phyloP scores from a whole-genome alignment of 768 basidiomycete genomes.

The Leccinum subgranulosum region DNA sequence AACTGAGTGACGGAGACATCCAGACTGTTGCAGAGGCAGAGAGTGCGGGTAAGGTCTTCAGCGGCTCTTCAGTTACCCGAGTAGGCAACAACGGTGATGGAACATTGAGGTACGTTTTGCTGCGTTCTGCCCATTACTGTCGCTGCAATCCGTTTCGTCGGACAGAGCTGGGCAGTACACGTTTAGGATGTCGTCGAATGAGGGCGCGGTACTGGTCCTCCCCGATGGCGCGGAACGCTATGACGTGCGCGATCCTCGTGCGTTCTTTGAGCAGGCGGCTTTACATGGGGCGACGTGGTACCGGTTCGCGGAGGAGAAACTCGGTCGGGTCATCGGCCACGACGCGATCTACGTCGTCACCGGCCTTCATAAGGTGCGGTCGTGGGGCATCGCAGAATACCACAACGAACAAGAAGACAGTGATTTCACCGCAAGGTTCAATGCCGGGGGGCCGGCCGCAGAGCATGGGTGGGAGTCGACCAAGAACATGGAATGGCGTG shows the following conservation, averaged over 20 bases:
- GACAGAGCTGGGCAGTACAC: constrained; percentile 7
- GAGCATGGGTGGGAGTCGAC: constrained; percentile 18
- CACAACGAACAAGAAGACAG: constrained; percentile 1
- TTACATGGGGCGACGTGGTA: constrained; percentile 32
- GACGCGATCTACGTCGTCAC: constrained; percentile 35
- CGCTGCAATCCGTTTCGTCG: background rate
- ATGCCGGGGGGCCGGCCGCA: constrained; percentile 7
- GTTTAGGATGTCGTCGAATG: constrained; percentile 19
- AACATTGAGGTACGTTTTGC: background rate
- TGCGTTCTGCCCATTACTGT: background rate
- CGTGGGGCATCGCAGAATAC: constrained; percentile 31
- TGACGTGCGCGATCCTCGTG: constrained; percentile 23
- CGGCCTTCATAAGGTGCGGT: constrained; percentile 22
- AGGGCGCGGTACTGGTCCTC: constrained; percentile 34
- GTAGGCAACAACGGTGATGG: background rate
- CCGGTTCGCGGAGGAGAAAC: constrained; percentile 23
- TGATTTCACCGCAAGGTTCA: constrained; percentile 15
- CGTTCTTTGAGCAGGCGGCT: constrained; percentile 27
- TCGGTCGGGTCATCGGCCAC: constrained; percentile 28
- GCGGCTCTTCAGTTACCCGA: constrained; percentile 11
- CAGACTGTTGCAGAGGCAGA: constrained; percentile 10
- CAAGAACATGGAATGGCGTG: constrained; percentile 19
- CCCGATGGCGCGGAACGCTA: constrained; percentile 32
- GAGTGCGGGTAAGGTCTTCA: constrained; percentile 9
- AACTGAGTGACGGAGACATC: constrained; percentile 15